Percentiles rank a stretch among this genome's conserved stretches.
phyloP scores from a whole-genome alignment of 169 alveolate species.

The Toxoplasma gondii region DNA sequence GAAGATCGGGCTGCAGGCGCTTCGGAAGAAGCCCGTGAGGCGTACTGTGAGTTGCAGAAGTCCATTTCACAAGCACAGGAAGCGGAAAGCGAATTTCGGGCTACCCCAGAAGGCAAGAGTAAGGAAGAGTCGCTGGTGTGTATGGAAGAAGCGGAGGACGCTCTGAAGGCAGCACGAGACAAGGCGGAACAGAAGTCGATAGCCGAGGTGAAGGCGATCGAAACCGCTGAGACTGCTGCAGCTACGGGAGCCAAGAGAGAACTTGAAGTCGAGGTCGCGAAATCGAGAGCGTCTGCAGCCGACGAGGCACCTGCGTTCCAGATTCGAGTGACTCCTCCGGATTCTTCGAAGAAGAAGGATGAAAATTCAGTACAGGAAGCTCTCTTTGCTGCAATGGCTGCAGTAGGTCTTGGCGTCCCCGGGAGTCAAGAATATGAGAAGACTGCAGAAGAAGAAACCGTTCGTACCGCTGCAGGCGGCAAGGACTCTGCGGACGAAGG shows the following conservation, averaged over 20 bases:
- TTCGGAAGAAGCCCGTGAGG: neutral
- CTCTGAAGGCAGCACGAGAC: neutral
- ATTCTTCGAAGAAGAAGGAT: neutral
- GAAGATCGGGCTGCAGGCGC: neutral
- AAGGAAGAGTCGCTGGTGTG: neutral
- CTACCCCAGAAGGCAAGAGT: neutral
- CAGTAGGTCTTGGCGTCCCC: neutral
- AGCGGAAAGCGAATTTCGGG: neutral
- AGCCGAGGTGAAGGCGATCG: neutral
- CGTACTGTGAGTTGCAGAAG: neutral
- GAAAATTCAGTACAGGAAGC: neutral
- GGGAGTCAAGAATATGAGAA: neutral
- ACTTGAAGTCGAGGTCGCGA: neutral
- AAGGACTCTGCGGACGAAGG: neutral
- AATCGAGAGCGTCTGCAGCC: neutral
- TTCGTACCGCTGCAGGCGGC: neutral
- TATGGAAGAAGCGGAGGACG: neutral
- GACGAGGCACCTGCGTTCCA: neutral
- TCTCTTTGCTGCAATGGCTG: neutral
- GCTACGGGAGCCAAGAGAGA: neutral
- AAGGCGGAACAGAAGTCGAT: neutral
- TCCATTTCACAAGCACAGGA: neutral
- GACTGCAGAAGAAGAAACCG: conserved; percentile 21
- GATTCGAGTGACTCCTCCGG: neutral
- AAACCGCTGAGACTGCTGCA: neutral